Base-by-base conservation (phyloP, 108 stramenopile genomes). In the Nitzschia sp. region DNA sequence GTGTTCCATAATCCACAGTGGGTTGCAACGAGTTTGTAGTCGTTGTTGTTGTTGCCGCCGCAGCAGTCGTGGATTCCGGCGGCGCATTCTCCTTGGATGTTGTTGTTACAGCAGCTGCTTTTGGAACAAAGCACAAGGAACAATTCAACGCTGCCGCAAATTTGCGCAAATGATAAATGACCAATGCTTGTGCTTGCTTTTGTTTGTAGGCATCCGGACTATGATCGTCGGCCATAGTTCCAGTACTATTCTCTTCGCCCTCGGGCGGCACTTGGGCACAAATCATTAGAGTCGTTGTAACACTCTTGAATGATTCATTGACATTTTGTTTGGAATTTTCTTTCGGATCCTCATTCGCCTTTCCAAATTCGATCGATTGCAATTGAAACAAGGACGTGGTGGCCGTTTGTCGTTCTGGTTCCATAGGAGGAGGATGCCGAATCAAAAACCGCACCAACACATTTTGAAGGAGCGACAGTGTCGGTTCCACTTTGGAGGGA, bases 151-250 rank as follows among this genome's bases (percentile, higher is more conserved):
- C 78, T 19, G 74, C 67, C 2, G 86, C 83, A 76, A 79, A 95
- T 36, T 81, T 82, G 24, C 88, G 86, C 70, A 95, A 79, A 78
- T 95, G 94, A 68, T 95, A 95, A 51, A 78, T 49, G 15, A 92
- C 64, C 64, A 92, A 80, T 4, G 76, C 65, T 25, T 69, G 61
- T 18, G 83, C 81, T 51, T 88, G 90, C 18, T 85, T 77, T 23
- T 73, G 61, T 61, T 64, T 68, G 58, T 88, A 89, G 19, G 76
- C 81, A 8, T 75, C 72, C 17, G 60, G 73, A 45, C 46, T 42
- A 38, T 46, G 24, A 0, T 23, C 18, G 15, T 59, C 32, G 42
- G n/a, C n/a, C n/a, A n/a, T n/a, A n/a, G n/a, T n/a, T n/a, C n/a
- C n/a, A 72, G 36, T 25, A 53, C 49, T 48, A 21, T 69, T 64